phyloP scores from a whole-genome alignment of 176 grass and related monocot species.

The Tillandsia fasciculata region DNA sequence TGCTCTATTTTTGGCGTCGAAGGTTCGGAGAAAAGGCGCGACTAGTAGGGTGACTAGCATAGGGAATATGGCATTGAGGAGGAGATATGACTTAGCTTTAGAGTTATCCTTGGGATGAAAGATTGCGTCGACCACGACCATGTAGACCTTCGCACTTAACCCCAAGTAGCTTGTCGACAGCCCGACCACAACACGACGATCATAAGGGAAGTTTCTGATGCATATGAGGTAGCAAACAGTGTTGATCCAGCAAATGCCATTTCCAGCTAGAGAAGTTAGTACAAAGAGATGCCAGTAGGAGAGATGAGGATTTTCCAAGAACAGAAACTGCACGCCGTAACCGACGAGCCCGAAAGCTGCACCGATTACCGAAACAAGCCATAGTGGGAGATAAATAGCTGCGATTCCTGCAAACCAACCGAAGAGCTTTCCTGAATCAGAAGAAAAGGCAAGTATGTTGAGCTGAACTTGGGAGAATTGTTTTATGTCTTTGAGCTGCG shows the following conservation, averaged over 20 bases:
- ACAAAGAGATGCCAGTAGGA: constrained; percentile 72
- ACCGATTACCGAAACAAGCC: constrained; percentile 51
- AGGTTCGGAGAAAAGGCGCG: constrained; percentile 41
- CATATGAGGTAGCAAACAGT: constrained; percentile 90
- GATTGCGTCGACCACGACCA: constrained; percentile 36
- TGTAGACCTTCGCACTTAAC: constrained; percentile 85
- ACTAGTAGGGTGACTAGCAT: constrained; percentile 39
- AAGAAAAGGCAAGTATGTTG: constrained; percentile 87
- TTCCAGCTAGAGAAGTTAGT: constrained; percentile 78
- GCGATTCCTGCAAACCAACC: constrained; percentile 85
- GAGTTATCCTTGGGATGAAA: not conserved
- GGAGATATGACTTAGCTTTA: constrained; percentile 52
- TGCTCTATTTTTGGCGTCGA: constrained; percentile 10
- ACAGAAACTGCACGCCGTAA: constrained; percentile 80
- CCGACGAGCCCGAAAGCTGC: constrained; percentile 59
- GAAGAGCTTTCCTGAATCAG: constrained; percentile 84
- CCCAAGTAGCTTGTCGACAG: constrained; percentile 83
- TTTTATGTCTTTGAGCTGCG: constrained; percentile 73
- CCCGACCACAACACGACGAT: constrained; percentile 69
- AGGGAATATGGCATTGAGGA: constrained; percentile 74
- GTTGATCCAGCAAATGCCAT: constrained; percentile 98
- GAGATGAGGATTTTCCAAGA: constrained; percentile 38
- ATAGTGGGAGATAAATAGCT: constrained; percentile 51
- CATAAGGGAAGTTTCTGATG: constrained; percentile 69
- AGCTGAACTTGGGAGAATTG: constrained; percentile 74